Conservation (phyloP, 169 alveolate genomes). For the Cryptosporidium parvum region DNA sequence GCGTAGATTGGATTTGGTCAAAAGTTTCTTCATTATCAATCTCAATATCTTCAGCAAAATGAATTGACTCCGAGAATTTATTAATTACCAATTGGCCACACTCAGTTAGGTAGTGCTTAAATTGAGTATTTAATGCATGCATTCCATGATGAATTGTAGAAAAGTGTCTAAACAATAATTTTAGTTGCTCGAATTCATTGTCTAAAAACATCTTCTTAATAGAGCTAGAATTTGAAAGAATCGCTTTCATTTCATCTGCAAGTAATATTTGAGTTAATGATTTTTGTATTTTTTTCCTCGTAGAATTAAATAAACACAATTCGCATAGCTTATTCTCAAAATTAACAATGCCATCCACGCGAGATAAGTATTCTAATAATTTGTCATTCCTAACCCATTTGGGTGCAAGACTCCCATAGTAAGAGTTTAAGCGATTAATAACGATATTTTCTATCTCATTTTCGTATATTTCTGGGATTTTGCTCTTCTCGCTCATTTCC, state of each 20-base stretch:
- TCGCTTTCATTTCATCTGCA: slow-evolving; percentile 8
- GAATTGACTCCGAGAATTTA: slow-evolving; percentile 18
- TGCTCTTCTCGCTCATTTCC: slow-evolving; percentile 45
- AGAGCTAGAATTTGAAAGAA: slow-evolving; percentile 11
- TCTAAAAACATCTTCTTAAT: slow-evolving; percentile 24
- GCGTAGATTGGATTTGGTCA: background rate
- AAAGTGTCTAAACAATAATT: slow-evolving; percentile 75
- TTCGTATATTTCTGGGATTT: slow-evolving; percentile 50
- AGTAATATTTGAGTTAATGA: slow-evolving; percentile 45
- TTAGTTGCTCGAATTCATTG: slow-evolving; percentile 55
- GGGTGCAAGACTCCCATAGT: slow-evolving; percentile 75
- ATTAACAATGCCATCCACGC: slow-evolving; percentile 58
- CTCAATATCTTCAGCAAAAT: background rate
- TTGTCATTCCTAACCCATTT: slow-evolving; percentile 76
- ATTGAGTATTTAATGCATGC: slow-evolving; percentile 74
- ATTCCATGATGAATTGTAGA: slow-evolving; percentile 77
- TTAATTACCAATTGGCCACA: slow-evolving; percentile 67
- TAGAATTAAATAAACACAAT: slow-evolving; percentile 9
- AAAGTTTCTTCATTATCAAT: background rate
- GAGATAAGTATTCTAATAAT: slow-evolving; percentile 78
- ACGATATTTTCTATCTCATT: slow-evolving; percentile 48
- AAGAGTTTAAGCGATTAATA: background rate
- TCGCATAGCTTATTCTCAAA: slow-evolving; percentile 14
- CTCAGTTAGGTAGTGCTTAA: slow-evolving; percentile 75
- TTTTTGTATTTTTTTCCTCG: slow-evolving; percentile 29